Evolutionary conservation across 2,329 filamentous ascomycete genomes (phyloP).

Genomic region (Aureobasidium sp.): DNA sequence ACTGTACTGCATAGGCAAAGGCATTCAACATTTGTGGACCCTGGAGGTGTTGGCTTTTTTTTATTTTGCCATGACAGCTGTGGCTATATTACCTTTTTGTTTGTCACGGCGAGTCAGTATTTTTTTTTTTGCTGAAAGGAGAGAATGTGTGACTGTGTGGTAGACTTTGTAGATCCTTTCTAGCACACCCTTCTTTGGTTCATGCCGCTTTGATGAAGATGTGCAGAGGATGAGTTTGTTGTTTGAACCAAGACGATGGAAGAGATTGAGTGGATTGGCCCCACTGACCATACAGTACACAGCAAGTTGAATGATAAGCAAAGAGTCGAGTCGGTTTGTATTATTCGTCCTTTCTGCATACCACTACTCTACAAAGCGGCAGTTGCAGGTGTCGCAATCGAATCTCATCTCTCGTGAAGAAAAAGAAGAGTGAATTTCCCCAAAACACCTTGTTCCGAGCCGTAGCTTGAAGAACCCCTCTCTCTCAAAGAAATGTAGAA

Average conservation of each 20-base stretch:
- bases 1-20: not conserved
- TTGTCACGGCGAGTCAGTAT: not conserved
- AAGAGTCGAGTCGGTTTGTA: not conserved
- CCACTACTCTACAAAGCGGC: not conserved
- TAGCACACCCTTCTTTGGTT: not conserved
- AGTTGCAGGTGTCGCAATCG: not conserved
- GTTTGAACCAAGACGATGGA: not conserved
- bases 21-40: not conserved
- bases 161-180: not conserved
- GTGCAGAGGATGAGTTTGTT: not conserved
- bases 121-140: not conserved
- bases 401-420: not conserved
- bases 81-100: not conserved
- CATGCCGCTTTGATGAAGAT: not conserved
- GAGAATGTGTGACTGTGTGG: not conserved
- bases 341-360: not conserved
- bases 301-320: not conserved
- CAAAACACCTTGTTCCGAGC: constrained; percentile 3
- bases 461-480: not conserved
- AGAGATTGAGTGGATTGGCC: not conserved
- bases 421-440: not conserved
- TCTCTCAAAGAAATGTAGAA: not conserved
- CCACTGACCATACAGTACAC: not conserved
- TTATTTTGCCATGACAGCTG: not conserved
- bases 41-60: not conserved